Percentiles rank a stretch among this genome's conserved stretches.
phyloP scores from a whole-genome alignment of 106 monocot species.

The Acorus gramineus region DNA sequence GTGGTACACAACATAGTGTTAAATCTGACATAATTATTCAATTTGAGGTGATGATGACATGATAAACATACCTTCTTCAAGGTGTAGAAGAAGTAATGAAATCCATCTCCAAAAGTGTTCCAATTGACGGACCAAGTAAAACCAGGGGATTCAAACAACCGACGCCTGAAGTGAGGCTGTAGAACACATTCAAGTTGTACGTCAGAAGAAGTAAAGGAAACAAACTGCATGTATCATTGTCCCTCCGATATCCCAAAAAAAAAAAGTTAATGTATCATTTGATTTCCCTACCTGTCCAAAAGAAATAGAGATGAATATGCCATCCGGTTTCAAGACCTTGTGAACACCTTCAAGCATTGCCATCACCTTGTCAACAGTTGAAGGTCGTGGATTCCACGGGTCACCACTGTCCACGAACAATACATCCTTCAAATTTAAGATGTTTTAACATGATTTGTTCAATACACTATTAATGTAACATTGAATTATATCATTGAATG shows the following conservation, averaged over 20 bases:
- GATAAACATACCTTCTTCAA: conserved; percentile 61
- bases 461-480: neutral
- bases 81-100: conserved; percentile 91
- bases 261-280: too few species aligned
- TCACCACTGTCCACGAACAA: conserved; percentile 95
- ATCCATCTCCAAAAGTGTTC: conserved; percentile 72
- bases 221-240: too few species aligned
- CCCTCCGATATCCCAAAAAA: too few species aligned
- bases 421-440: conserved; percentile 53
- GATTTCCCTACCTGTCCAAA: conserved; percentile 68
- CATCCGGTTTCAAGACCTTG: conserved; percentile 67
- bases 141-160: conserved; percentile 58
- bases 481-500: too few species aligned
- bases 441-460: conserved; percentile 1
- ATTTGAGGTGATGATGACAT: neutral
- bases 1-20: neutral
- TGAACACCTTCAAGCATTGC: conserved; percentile 79
- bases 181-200: neutral
- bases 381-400: conserved; percentile 79
- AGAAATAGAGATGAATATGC: conserved; percentile 81
- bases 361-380: conserved; percentile 69
- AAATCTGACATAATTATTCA: too few species aligned
- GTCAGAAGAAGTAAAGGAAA: neutral
- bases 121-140: conserved; percentile 86
- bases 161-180: conserved; percentile 90